These are phyloP conservation scores for Oryza rufipogon DNA, from an alignment of 176 grass and related monocot genomes.

Conservation along the genomic window DNA sequence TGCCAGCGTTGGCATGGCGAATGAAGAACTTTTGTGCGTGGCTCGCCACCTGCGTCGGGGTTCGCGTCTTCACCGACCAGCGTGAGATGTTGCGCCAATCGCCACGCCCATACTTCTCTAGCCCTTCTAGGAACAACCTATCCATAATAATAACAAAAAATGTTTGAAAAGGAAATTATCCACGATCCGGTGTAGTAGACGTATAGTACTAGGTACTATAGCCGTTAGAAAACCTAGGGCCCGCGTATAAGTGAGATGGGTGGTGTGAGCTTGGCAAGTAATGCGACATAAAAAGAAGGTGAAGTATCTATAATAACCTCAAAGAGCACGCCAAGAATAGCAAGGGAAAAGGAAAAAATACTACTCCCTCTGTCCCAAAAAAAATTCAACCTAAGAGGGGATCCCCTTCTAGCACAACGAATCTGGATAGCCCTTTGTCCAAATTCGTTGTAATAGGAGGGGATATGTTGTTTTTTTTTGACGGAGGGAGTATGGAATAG, in stretches of 20 bases:
- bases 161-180: too few relatives aligned
- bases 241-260: neutral
- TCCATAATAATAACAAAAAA: too few relatives aligned
- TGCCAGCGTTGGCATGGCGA: slow-evolving; percentile 59
- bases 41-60: slow-evolving; percentile 92
- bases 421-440: too few relatives aligned
- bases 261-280: neutral
- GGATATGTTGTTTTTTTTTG: too few relatives aligned
- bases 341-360: slow-evolving; percentile 1
- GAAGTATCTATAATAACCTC: slow-evolving; percentile 29
- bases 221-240: neutral
- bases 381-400: too few relatives aligned
- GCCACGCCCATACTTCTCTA: slow-evolving; percentile 78
- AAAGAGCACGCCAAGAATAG: neutral
- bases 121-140: slow-evolving; percentile 76
- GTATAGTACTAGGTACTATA: neutral
- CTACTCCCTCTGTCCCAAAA: too few relatives aligned
- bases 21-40: slow-evolving; percentile 96
- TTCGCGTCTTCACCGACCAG: slow-evolving; percentile 84
- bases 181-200: neutral
- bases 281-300: slow-evolving; percentile 22
- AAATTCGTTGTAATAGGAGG: too few relatives aligned
- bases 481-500: neutral
- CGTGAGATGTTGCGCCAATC: slow-evolving; percentile 95
- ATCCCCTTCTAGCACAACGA: too few relatives aligned